These are phyloP conservation scores for Paracoccidioides brasiliensis DNA, from an alignment of 2,329 filamentous ascomycete species.

Conservation along the genomic window DNA sequence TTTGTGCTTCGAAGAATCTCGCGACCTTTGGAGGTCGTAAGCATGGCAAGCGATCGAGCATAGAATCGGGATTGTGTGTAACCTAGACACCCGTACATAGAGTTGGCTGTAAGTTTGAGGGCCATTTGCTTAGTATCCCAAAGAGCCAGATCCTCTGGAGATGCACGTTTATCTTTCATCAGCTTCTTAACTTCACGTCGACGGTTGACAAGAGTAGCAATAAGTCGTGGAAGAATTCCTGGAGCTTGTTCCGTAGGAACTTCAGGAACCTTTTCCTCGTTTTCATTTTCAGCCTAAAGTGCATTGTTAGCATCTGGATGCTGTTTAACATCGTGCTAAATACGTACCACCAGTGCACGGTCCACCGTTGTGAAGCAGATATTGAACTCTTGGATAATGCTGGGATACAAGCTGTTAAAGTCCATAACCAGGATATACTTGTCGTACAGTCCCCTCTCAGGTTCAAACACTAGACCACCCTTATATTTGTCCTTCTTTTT, in stretches of 20 bases:
- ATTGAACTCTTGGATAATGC: conserved; percentile 98
- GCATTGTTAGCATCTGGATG: neutral
- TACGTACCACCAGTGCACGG: conserved; percentile 53
- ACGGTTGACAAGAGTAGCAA: conserved; percentile 78
- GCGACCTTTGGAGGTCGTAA: conserved; percentile 93
- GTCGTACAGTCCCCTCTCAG: conserved; percentile 93
- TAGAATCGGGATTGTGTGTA: conserved; percentile 98
- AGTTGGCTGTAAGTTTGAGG: conserved; percentile 94
- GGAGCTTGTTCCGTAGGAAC: conserved; percentile 65
- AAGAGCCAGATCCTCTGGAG: conserved; percentile 71
- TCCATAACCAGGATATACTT: conserved; percentile 99
- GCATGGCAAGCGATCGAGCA: conserved; percentile 81
- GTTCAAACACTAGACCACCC: conserved; percentile 94
- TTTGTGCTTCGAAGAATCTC: conserved; percentile 96
- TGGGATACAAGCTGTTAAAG: conserved; percentile 97
- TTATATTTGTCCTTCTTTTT: conserved; percentile 99
- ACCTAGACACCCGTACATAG: conserved; percentile 97
- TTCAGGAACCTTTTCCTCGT: conserved; percentile 80
- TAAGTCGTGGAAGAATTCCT: conserved; percentile 79
- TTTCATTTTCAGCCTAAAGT: conserved; percentile 43
- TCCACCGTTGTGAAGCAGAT: conserved; percentile 99
- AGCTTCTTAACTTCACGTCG: conserved; percentile 86
- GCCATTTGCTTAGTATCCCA: conserved; percentile 99
- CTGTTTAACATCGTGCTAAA: neutral
- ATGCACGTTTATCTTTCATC: conserved; percentile 89